These are phyloP conservation scores for Epichloe glyceriae DNA, from an alignment of 2,329 filamentous ascomycete genomes.

Conservation along the genomic window DNA sequence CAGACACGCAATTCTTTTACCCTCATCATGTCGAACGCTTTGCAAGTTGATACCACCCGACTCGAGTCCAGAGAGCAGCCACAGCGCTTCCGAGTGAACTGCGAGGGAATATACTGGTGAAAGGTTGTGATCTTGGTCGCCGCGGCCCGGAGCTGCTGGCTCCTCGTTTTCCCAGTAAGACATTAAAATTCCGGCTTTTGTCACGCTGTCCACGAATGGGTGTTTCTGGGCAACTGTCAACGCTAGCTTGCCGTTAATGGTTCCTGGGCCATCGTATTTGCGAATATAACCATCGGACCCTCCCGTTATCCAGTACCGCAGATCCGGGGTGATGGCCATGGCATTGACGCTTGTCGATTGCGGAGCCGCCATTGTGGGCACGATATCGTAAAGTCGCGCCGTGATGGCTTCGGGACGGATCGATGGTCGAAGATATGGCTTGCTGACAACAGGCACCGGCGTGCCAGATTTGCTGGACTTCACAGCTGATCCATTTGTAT, in stretches of 20 bases:
- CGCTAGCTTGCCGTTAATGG: conserved; percentile 86
- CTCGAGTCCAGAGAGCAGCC: conserved; percentile 82
- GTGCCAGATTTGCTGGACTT: conserved; percentile 16
- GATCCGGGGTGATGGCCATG: conserved; percentile 80
- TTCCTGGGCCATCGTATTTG: conserved; percentile 91
- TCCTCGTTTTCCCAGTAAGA: conserved; percentile 99
- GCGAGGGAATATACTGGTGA: conserved; percentile 92
- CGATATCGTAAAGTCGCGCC: conserved; percentile 80
- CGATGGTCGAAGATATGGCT: conserved; percentile 34
- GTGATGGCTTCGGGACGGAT: conserved; percentile 68
- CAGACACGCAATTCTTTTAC: conserved; percentile 71
- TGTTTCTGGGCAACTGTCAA: conserved; percentile 92
- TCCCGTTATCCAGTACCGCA: conserved; percentile 89
- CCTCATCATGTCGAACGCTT: conserved; percentile 86
- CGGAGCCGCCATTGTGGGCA: conserved; percentile 91
- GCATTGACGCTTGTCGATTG: conserved; percentile 94
- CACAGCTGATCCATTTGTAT: conserved; percentile 6
- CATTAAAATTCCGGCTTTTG: conserved; percentile 85
- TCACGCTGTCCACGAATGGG: conserved; percentile 93
- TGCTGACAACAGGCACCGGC: conserved; percentile 11
- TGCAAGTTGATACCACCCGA: conserved; percentile 89
- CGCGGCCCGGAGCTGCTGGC: conserved; percentile 30
- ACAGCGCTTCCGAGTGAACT: conserved; percentile 77
- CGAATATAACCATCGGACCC: conserved; percentile 91
- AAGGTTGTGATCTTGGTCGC: conserved; percentile 48